phyloP scores from a whole-genome alignment of 768 basidiomycete genomes.

The Boletus rubropictus region DNA sequence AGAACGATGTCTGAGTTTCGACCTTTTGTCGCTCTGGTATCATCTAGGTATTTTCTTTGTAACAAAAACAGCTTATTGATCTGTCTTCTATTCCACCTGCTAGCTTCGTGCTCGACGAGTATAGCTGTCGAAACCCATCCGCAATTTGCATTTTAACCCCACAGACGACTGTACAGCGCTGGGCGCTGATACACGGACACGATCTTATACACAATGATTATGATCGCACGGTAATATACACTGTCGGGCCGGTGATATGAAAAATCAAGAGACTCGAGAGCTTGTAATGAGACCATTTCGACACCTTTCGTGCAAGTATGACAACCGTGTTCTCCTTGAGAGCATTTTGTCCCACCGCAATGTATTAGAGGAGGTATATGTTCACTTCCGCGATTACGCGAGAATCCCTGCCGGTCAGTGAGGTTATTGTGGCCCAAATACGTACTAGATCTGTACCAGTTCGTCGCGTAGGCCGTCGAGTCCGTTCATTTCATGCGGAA shows the following conservation, averaged over 20 bases:
- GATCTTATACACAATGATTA: slow-evolving; percentile 2
- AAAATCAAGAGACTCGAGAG: neutral
- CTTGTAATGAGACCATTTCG: neutral
- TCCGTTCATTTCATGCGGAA: slow-evolving; percentile 29
- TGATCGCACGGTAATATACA: slow-evolving; percentile 5
- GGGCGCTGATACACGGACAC: slow-evolving; percentile 11
- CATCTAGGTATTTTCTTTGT: slow-evolving; percentile 5
- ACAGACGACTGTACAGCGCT: slow-evolving; percentile 10
- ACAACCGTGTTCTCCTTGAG: slow-evolving; percentile 2
- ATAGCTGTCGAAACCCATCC: neutral
- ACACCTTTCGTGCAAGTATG: neutral
- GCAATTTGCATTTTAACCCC: slow-evolving; percentile 11
- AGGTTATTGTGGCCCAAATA: slow-evolving; percentile 16
- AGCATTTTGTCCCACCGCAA: slow-evolving; percentile 8
- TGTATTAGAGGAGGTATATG: neutral
- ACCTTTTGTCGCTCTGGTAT: slow-evolving; percentile 11
- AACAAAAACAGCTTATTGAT: slow-evolving; percentile 21
- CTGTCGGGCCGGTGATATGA: slow-evolving; percentile 1
- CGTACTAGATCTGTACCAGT: slow-evolving; percentile 13
- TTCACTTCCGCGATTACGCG: slow-evolving; percentile 30
- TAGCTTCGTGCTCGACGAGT: slow-evolving; percentile 9
- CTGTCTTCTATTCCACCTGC: slow-evolving; percentile 16
- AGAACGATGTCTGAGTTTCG: slow-evolving; percentile 20
- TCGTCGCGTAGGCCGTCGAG: slow-evolving; percentile 16
- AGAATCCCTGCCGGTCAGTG: slow-evolving; percentile 12